phyloP scores from a whole-genome alignment of 108 stramenopile species.

The Schizochytrium sp. region DNA sequence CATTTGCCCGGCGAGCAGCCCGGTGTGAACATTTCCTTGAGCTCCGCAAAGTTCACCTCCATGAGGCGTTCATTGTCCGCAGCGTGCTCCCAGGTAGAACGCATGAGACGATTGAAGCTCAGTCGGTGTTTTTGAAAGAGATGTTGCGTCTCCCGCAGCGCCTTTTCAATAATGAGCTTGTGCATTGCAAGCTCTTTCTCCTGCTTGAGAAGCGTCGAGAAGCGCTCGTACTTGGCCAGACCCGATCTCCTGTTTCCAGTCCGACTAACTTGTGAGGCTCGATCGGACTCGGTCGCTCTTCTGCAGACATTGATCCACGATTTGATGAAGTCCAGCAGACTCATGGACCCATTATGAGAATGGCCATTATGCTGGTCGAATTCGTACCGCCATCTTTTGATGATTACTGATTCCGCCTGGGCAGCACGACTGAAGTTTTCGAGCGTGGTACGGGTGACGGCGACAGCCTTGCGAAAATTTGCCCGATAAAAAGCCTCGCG shows the following conservation, averaged over 20 bases:
- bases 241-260: no score
- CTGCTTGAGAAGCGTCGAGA: not conserved
- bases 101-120: not conserved
- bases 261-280: not conserved
- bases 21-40: not conserved
- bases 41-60: not conserved
- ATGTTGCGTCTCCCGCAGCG: not conserved
- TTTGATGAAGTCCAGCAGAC: not conserved
- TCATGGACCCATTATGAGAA: not conserved
- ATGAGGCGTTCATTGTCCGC: not conserved
- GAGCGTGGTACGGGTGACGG: not conserved
- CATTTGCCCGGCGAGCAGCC: not conserved
- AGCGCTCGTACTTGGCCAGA: not conserved
- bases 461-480: not conserved
- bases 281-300: not conserved
- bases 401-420: not conserved
- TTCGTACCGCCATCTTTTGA: not conserved
- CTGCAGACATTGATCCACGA: not conserved
- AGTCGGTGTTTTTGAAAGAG: not conserved
- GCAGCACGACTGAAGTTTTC: not conserved
- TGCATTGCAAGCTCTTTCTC: not conserved
- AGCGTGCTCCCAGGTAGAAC: not conserved
- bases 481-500: not conserved
- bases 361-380: not conserved
- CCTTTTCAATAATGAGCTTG: not conserved